These are phyloP conservation scores for Starmerella bombi DNA, from an alignment of 805 yeast genomes.

Conservation along the genomic window DNA sequence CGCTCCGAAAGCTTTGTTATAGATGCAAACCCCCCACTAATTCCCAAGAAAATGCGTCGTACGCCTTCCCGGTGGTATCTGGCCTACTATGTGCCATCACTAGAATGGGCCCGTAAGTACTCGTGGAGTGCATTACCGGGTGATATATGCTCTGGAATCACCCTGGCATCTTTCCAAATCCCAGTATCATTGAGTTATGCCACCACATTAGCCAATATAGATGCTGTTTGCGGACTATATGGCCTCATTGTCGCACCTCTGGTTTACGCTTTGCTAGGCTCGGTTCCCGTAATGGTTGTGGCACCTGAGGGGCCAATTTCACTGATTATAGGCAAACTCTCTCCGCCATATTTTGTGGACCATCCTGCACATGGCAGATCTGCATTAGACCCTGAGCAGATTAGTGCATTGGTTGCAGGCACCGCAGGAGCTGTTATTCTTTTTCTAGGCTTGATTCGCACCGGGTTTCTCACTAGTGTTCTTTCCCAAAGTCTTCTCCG, in stretches of 20 bases:
- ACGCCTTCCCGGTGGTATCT: slow-evolving; percentile 23
- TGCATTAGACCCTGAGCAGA: slow-evolving; percentile 36
- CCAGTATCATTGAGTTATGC: slow-evolving; percentile 81
- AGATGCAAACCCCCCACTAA: slow-evolving; percentile 1
- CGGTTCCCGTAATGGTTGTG: slow-evolving; percentile 79
- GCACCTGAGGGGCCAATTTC: slow-evolving; percentile 90
- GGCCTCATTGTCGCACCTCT: slow-evolving; percentile 67
- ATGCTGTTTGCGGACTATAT: slow-evolving; percentile 65
- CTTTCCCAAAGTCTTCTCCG: slow-evolving; percentile 61
- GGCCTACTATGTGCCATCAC: slow-evolving; percentile 42
- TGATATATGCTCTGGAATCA: slow-evolving; percentile 72
- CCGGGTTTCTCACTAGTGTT: slow-evolving; percentile 75
- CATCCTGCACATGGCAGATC: slow-evolving; percentile 25
- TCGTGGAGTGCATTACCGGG: slow-evolving; percentile 31
- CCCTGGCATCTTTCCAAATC: slow-evolving; percentile 81
- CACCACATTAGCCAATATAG: slow-evolving; percentile 69
- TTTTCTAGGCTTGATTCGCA: slow-evolving; percentile 63
- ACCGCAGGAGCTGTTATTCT: slow-evolving; percentile 62
- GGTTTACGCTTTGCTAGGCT: slow-evolving; percentile 64
- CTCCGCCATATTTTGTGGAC: slow-evolving; percentile 42
- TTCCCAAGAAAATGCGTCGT: too few relatives aligned
- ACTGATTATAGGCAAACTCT: slow-evolving; percentile 65
- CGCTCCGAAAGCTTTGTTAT: background rate
- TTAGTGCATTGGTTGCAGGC: slow-evolving; percentile 57
- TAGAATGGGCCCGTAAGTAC: slow-evolving; percentile 43